Percentiles rank a stretch among this genome's conserved stretches.
phyloP scores from a whole-genome alignment of 495 filamentous ascomycete species.

The Daldinia grandis region DNA sequence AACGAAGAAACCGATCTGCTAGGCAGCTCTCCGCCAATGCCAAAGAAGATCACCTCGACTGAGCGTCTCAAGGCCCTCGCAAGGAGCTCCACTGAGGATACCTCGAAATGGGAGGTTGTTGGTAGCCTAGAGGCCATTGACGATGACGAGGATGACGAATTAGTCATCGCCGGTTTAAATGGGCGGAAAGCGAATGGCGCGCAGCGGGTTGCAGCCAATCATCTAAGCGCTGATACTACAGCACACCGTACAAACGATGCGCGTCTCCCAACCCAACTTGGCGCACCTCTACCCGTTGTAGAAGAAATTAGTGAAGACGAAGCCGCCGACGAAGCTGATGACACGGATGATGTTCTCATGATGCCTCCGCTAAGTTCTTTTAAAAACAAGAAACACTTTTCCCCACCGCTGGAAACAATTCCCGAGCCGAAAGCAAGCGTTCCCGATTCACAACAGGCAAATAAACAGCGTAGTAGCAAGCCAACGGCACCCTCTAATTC shows the following conservation, averaged over 20 bases:
- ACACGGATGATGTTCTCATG: conserved; percentile 37
- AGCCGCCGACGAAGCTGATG: conserved; percentile 20
- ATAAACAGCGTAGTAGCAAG: neutral
- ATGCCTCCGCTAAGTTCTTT: conserved; percentile 44
- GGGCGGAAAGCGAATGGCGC: conserved; percentile 30
- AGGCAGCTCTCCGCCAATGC: conserved; percentile 51
- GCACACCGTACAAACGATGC: conserved; percentile 37
- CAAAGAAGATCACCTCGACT: conserved; percentile 58
- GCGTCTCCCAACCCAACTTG: conserved; percentile 23
- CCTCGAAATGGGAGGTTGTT: conserved; percentile 54
- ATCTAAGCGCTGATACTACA: conserved; percentile 2
- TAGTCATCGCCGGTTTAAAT: conserved; percentile 42
- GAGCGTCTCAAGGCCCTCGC: conserved; percentile 55
- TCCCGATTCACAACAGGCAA: neutral
- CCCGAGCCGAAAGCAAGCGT: conserved; percentile 1
- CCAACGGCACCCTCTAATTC: conserved; percentile 2
- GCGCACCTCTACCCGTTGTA: conserved; percentile 23
- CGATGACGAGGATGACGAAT: conserved; percentile 47
- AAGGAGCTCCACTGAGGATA: conserved; percentile 54
- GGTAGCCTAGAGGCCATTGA: conserved; percentile 44
- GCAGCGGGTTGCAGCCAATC: conserved; percentile 1
- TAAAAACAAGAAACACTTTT: conserved; percentile 41
- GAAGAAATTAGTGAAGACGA: conserved; percentile 23
- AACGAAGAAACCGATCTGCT: conserved; percentile 48
- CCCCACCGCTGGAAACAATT: conserved; percentile 29